These are phyloP conservation scores for Phytophthora colocasiae DNA, from an alignment of 352 stramenopile genomes.

Conservation along the genomic window DNA sequence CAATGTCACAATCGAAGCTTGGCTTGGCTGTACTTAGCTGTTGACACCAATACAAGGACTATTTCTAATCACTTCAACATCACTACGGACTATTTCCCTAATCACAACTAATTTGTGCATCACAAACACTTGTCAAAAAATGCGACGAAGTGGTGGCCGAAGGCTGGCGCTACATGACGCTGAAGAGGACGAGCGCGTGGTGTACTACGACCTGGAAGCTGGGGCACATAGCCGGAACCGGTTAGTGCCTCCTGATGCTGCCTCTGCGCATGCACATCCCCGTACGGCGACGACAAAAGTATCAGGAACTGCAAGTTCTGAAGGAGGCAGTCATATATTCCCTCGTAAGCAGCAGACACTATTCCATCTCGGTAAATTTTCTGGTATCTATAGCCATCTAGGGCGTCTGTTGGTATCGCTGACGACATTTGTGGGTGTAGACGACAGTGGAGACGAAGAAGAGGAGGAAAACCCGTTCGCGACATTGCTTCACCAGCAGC, in stretches of 20 bases:
- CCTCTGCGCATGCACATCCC: neutral
- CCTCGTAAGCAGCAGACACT: constrained; percentile 35
- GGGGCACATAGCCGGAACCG: constrained; percentile 30
- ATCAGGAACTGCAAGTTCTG: neutral
- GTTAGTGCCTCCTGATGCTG: constrained; percentile 29
- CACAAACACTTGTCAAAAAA: constrained; percentile 14
- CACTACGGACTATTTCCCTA: neutral
- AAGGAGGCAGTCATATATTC: constrained; percentile 51
- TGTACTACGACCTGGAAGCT: constrained; percentile 69
- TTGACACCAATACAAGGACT: no score
- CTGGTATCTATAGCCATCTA: neutral
- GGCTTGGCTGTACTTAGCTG: constrained; percentile 34
- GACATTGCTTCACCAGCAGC: constrained; percentile 50
- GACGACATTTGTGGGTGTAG: constrained; percentile 20
- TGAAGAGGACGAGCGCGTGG: constrained; percentile 53
- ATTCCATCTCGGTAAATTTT: constrained; percentile 48
- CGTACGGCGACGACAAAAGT: constrained; percentile 4
- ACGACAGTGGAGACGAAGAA: constrained; percentile 41
- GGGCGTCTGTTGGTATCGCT: neutral
- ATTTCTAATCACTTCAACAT: neutral
- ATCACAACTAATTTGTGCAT: neutral
- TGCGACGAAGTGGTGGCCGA: constrained; percentile 10
- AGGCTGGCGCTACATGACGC: constrained; percentile 20
- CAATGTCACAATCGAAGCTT: constrained; percentile 38
- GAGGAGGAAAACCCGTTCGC: constrained; percentile 70